Conservation (phyloP, 2,329 filamentous ascomycete species). For the Dactylellina sp. region DNA sequence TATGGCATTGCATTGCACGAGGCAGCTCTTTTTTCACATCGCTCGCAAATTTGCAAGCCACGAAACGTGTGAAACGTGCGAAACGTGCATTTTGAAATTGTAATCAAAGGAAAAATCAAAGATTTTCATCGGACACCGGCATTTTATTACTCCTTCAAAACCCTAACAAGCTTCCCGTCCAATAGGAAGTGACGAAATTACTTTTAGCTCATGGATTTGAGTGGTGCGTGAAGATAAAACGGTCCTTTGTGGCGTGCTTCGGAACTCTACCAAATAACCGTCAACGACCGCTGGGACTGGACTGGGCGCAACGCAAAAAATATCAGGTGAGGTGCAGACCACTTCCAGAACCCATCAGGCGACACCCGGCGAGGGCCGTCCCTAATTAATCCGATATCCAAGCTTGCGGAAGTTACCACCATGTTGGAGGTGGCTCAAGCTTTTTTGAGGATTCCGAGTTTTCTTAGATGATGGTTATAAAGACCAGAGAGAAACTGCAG, state of each 20-base stretch:
- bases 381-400: conserved; percentile 47
- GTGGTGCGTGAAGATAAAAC: not conserved
- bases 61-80: conserved; percentile 7
- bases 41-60: conserved; percentile 5
- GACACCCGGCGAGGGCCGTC: conserved; percentile 46
- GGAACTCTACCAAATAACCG: conserved; percentile 37
- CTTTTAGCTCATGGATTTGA: conserved; percentile 11
- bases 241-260: conserved; percentile 49
- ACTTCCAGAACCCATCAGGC: conserved; percentile 39
- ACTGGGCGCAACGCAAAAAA: conserved; percentile 35
- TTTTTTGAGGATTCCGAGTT: conserved; percentile 27
- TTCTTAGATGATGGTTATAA: conserved; percentile 24
- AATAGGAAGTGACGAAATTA: conserved; percentile 28
- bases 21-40: not conserved
- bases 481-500: conserved; percentile 14
- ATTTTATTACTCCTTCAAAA: not conserved
- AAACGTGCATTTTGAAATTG: not conserved
- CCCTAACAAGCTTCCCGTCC: conserved; percentile 15
- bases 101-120: conserved; percentile 1
- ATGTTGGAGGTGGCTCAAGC: not conserved
- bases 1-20: conserved; percentile 2
- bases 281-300: not conserved
- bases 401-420: not conserved
- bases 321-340: conserved; percentile 57
- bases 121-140: conserved; percentile 11